These are phyloP conservation scores for Solanum bulbocastanum DNA, from an alignment of 257 asterid genomes.

Conservation along the genomic window DNA sequence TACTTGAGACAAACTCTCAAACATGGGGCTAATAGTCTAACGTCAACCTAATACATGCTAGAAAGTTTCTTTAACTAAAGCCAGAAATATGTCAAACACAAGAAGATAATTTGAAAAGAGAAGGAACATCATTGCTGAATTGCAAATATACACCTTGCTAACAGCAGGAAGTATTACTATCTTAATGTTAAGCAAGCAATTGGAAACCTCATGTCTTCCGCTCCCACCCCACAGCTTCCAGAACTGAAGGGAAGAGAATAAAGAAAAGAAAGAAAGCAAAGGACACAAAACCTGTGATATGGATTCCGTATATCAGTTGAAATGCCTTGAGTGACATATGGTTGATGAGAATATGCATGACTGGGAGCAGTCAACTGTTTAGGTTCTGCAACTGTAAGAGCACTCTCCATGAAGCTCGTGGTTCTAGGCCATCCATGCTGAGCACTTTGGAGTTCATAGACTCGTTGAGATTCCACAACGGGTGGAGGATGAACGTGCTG, in stretches of 20 bases:
- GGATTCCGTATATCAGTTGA: constrained; percentile 12
- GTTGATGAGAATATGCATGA: constrained; percentile 1
- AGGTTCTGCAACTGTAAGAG: constrained; percentile 12
- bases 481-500: constrained; percentile 13
- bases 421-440: neutral
- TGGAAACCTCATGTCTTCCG: neutral
- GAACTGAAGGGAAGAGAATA: neutral
- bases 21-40: neutral
- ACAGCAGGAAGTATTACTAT: neutral
- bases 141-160: neutral
- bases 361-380: neutral
- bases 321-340: neutral
- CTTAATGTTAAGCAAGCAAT: neutral
- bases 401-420: neutral
- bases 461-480: neutral
- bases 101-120: neutral
- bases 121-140: neutral
- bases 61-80: neutral
- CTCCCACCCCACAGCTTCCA: neutral
- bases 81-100: neutral
- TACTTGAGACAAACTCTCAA: neutral
- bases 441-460: neutral
- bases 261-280: neutral
- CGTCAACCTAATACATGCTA: neutral
- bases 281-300: constrained; percentile 28